phyloP scores from a whole-genome alignment of 2,329 filamentous ascomycete species.

The Mycocentrospora acerina region DNA sequence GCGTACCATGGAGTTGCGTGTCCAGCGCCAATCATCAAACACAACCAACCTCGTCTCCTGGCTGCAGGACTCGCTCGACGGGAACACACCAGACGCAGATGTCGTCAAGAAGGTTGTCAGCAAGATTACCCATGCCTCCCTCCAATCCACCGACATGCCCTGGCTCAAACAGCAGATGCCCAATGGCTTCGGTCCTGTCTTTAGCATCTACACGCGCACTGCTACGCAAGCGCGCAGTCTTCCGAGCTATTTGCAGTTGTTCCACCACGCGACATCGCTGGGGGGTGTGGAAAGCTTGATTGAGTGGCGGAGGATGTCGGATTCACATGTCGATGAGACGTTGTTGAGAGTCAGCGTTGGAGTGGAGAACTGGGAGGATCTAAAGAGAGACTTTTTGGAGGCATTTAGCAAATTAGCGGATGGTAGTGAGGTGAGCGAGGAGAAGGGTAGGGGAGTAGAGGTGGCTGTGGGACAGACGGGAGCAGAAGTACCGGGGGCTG shows the following conservation, averaged over 20 bases:
- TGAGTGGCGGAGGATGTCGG: conserved; percentile 93
- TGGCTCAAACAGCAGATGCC: conserved; percentile 93
- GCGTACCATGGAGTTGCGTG: conserved; percentile 80
- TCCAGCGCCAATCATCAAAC: conserved; percentile 73
- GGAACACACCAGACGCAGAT: conserved; percentile 42
- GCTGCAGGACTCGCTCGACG: conserved; percentile 58
- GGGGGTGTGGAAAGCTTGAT: conserved; percentile 95
- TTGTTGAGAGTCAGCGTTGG: conserved; percentile 83
- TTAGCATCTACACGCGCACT: conserved; percentile 68
- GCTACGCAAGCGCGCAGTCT: conserved; percentile 64
- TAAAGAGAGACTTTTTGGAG: conserved; percentile 67
- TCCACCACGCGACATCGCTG: conserved; percentile 92
- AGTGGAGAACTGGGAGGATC: conserved; percentile 82
- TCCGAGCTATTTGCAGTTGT: conserved; percentile 76
- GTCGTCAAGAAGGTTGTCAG: conserved; percentile 58
- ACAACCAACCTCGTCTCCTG: conserved; percentile 71
- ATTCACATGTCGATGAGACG: conserved; percentile 68
- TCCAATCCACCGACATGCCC: conserved; percentile 64
- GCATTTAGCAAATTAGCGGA: conserved; percentile 28
- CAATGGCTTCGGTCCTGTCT: conserved; percentile 84
- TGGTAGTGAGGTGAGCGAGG: not conserved
- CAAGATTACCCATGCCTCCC: conserved; percentile 72
- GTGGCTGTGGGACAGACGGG: conserved; percentile 26
- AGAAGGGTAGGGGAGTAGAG: conserved; percentile 1
- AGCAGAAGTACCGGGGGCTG: conserved; percentile 19